phyloP scores from a whole-genome alignment of 768 basidiomycete species.

The Tulasnella sp. region DNA sequence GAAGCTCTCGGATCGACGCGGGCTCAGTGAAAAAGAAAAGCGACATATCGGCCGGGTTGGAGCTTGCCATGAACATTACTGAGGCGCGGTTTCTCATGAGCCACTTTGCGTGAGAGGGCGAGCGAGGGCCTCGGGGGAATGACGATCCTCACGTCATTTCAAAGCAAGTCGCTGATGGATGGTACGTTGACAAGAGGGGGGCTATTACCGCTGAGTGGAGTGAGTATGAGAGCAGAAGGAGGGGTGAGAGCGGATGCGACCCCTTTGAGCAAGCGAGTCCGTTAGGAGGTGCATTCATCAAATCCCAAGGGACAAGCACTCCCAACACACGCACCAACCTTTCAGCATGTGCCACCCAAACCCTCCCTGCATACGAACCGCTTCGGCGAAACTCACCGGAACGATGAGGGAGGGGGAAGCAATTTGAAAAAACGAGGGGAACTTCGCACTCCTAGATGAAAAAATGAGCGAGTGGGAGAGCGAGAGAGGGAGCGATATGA shows the following conservation, averaged over 20 bases:
- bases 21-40: neutral
- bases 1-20: neutral
- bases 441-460: neutral
- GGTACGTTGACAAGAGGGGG: neutral
- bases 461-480: neutral
- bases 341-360: neutral
- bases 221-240: neutral
- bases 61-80: neutral
- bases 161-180: neutral
- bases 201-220: neutral
- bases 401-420: neutral
- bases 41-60: neutral
- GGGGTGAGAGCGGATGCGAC: neutral
- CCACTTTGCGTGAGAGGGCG: neutral
- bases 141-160: neutral
- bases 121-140: neutral
- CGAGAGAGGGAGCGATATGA: neutral
- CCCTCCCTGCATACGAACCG: neutral
- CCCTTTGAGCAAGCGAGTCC: neutral
- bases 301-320: neutral
- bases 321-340: neutral
- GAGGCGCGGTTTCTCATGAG: neutral
- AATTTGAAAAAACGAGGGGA: neutral
- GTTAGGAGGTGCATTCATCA: slow-evolving; percentile 7
- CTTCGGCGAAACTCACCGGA: neutral